Percentiles rank a stretch among this genome's conserved stretches.
Evolutionary conservation across 202 grass and related monocot species (phyloP).

Genomic region (Alloteropsis angusta): DNA sequence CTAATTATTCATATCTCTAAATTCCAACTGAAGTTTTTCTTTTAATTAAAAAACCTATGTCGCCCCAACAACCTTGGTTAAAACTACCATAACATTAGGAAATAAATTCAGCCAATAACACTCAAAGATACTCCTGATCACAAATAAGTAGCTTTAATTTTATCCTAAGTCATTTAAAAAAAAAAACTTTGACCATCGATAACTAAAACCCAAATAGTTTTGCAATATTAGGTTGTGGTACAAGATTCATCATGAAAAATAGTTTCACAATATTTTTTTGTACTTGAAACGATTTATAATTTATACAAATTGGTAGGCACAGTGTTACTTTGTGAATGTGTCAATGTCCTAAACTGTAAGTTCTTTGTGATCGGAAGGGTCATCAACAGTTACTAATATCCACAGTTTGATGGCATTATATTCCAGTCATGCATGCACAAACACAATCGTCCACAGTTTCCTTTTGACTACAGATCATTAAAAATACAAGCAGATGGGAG

Average conservation of each 20-base stretch:
- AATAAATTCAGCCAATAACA: neutral
- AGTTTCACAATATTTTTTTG: neutral
- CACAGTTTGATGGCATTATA: neutral
- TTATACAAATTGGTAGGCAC: neutral
- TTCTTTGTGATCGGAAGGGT: neutral
- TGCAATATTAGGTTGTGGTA: neutral
- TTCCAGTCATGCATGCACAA: neutral
- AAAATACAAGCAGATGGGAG: neutral
- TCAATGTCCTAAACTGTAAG: neutral
- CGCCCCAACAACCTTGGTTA: no score
- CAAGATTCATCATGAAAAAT: neutral
- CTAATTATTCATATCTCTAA: no score
- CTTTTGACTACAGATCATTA: neutral
- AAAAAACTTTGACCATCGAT: neutral
- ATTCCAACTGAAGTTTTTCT: no score
- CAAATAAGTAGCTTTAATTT: neutral
- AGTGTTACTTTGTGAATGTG: neutral
- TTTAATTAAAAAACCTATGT: no score
- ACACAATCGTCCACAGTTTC: neutral
- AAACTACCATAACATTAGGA: no score
- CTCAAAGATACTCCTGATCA: neutral
- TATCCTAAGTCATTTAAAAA: neutral
- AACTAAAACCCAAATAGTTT: neutral
- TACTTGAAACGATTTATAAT: neutral
- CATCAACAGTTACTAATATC: neutral